Base-by-base conservation (phyloP, 2,329 filamentous ascomycete species). In the Venturia aucupariae region DNA sequence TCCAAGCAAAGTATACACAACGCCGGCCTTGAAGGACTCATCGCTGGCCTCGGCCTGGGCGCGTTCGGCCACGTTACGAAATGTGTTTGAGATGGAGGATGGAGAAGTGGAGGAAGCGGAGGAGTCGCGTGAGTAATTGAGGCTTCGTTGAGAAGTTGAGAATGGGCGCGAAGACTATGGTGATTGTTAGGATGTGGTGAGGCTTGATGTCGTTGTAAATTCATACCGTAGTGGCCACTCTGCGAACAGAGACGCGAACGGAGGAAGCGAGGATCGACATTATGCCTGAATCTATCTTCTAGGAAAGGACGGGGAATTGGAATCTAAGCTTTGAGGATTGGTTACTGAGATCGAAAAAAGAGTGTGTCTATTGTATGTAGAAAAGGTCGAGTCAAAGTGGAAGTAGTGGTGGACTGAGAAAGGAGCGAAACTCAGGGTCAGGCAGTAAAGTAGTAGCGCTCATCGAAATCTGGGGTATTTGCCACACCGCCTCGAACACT, bases 1-100 rank as follows among this genome's bases (percentile, higher is more conserved):
- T 38, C 63, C 63, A 51, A 64, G 54, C 55, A 64, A 30, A 13
- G 63, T 61, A 30, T 61, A 64, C 32, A 64, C 63, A 8, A 64
- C 63, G 2, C 63, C 63, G 38, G 63, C 63, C 38, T 64, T 64
- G 63, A 64, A 64, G 4, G 63, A 54, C 38, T 60, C 63, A 38
- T 64, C 63, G 51, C 24, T 51, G 57, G 57, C 63, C n/a, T 64
- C 54, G 30, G 27, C 39, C 44, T 60, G 55, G 22, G 63, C 63
- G 22, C 54, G 54, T 54, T 64, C 35, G 41, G 51, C 38, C 30
- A 54, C 39, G 63, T 38, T 46, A 54, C 54, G 41, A 30, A 64
- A 63, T 22, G 63, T 64, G 63, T 42, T 51, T 55, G 42, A 39
- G 38, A 64, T 60, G 22, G 62, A 46, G 30, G 48, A 22, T 10